These are phyloP conservation scores for Pythium myriotylum DNA, from an alignment of 352 stramenopile genomes.

Conservation along the genomic window DNA sequence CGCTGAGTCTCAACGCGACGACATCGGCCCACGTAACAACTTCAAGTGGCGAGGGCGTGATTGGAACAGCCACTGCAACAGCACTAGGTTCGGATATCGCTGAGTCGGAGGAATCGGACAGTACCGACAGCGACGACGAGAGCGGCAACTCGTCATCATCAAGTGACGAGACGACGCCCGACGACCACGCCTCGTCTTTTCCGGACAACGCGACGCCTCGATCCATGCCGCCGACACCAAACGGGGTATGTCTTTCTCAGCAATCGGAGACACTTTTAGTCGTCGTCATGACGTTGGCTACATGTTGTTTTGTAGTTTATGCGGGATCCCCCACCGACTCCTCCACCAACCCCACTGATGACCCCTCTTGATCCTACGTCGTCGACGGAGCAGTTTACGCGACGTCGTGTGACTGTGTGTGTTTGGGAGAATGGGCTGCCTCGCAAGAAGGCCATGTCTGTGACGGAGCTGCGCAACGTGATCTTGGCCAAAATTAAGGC, in stretches of 20 bases:
- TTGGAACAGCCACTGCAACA: constrained; percentile 27
- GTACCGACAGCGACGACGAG: constrained; percentile 78
- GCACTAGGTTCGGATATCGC: constrained; percentile 61
- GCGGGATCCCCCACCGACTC: constrained; percentile 8
- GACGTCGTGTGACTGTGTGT: constrained; percentile 72
- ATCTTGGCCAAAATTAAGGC: constrained; percentile 85
- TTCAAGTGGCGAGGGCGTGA: constrained; percentile 4
- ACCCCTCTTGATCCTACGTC: constrained; percentile 4
- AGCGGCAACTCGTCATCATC: constrained; percentile 76
- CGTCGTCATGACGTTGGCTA: background rate
- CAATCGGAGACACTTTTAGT: background rate
- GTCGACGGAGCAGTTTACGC: constrained; percentile 42
- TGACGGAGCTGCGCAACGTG: constrained; percentile 78
- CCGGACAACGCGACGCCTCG: constrained; percentile 10
- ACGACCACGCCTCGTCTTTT: constrained; percentile 27
- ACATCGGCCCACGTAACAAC: background rate
- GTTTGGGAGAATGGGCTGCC: constrained; percentile 74
- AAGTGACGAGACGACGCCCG: constrained; percentile 54
- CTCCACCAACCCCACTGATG: constrained; percentile 20
- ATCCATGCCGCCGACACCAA: constrained; percentile 22
- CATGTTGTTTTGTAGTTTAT: constrained; percentile 17
- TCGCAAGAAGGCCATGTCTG: constrained; percentile 78
- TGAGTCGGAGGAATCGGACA: constrained; percentile 78
- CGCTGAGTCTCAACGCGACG: constrained; percentile 17
- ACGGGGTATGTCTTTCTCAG: constrained; percentile 10